Percentiles rank a stretch among this genome's conserved stretches.
Conservation (phyloP, 2,329 filamentous ascomycete genomes). For the Aspergillus quadricinctus region DNA sequence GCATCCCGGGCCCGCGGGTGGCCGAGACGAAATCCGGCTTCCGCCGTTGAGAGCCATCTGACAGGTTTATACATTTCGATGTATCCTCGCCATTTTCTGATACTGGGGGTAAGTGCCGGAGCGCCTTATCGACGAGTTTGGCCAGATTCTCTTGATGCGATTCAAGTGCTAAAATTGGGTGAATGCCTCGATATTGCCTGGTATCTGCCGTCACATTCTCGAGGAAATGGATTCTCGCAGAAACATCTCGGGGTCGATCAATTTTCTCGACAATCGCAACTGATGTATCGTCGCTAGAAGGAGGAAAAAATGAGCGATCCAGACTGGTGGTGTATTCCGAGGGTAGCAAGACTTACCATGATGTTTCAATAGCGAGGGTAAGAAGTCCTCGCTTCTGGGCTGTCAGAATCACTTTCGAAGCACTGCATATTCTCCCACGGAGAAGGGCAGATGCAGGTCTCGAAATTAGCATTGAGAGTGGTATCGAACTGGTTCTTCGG, state of each 20-base stretch:
- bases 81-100: constrained; percentile 6
- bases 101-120: constrained; percentile 51
- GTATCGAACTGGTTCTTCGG: not conserved
- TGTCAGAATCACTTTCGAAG: constrained; percentile 4
- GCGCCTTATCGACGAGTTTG: constrained; percentile 61
- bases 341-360: constrained; percentile 30
- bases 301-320: not conserved
- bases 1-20: constrained; percentile 88
- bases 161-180: constrained; percentile 69
- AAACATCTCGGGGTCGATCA: constrained; percentile 3
- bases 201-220: constrained; percentile 78
- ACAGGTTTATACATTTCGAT: constrained; percentile 13
- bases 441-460: constrained; percentile 13
- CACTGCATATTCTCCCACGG: constrained; percentile 14
- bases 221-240: constrained; percentile 68
- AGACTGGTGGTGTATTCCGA: not conserved
- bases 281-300: constrained; percentile 75
- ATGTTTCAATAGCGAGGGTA: constrained; percentile 46
- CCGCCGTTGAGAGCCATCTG: constrained; percentile 30
- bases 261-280: constrained; percentile 72
- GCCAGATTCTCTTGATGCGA: constrained; percentile 72
- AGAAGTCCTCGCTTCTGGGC: constrained; percentile 28
- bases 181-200: constrained; percentile 68
- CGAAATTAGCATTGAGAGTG: constrained; percentile 23
- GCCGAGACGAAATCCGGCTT: constrained; percentile 81